Evolutionary conservation across 768 basidiomycete species (phyloP).

Genomic region (Sarcodon aspratus): DNA sequence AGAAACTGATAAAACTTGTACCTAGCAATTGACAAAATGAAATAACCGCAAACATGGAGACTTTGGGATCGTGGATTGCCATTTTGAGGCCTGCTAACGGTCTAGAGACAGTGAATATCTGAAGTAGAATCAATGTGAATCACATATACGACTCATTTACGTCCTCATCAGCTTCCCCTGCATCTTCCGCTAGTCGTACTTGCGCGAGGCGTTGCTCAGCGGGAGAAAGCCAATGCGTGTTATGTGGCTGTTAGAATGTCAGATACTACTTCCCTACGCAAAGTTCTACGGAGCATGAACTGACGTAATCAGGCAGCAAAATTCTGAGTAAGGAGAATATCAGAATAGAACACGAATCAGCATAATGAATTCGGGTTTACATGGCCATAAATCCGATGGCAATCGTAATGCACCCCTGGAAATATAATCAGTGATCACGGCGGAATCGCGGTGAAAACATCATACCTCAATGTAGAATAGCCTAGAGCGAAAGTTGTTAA

Average conservation of each 20-base stretch:
- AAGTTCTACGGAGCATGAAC: conserved; percentile 7
- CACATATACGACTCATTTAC: conserved; percentile 45
- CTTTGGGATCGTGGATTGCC: conserved; percentile 29
- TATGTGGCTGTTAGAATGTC: conserved; percentile 9
- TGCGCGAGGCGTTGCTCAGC: conserved; percentile 19
- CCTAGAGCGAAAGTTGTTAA: conserved; percentile 18
- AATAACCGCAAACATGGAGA: conserved; percentile 45
- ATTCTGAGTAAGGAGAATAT: conserved; percentile 28
- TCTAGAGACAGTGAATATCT: conserved; percentile 16
- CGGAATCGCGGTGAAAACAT: neutral
- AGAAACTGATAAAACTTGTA: conserved; percentile 51
- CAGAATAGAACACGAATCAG: conserved; percentile 1
- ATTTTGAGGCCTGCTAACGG: conserved; percentile 30
- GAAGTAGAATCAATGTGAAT: neutral
- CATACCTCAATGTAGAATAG: conserved; percentile 25
- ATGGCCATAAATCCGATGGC: conserved; percentile 21
- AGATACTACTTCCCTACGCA: neutral
- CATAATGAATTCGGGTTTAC: conserved; percentile 26
- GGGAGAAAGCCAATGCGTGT: conserved; percentile 18
- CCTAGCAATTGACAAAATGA: conserved; percentile 38
- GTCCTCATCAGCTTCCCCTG: conserved; percentile 25
- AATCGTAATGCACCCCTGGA: conserved; percentile 22
- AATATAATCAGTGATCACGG: neutral
- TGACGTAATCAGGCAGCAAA: conserved; percentile 46
- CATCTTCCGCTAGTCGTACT: conserved; percentile 18